Conservation (phyloP, 2,329 filamentous ascomycete genomes). For the Acephala macrosclerotiorum region DNA sequence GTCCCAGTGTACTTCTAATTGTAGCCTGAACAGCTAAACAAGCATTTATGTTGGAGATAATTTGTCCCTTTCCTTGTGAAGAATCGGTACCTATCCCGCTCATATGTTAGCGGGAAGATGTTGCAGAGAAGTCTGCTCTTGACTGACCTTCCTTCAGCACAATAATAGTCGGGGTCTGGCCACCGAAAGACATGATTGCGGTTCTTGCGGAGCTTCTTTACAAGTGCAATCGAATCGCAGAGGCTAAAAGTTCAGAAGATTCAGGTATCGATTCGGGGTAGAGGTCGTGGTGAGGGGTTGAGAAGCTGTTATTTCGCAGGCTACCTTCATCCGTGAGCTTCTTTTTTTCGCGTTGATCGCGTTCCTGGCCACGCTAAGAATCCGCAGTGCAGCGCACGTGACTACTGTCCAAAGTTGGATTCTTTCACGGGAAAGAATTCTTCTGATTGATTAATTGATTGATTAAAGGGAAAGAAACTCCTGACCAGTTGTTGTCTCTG, state of each 20-base stretch:
- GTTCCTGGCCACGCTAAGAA: constrained; percentile 20
- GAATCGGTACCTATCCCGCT: constrained; percentile 82
- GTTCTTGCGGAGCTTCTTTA: constrained; percentile 14
- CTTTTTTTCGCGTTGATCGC: constrained; percentile 28
- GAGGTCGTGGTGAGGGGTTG: constrained; percentile 13
- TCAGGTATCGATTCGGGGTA: not conserved
- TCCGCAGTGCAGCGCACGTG: constrained; percentile 6
- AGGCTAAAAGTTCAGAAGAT: not conserved
- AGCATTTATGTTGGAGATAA: constrained; percentile 98
- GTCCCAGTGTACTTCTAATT: constrained; percentile 93
- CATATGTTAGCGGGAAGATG: constrained; percentile 22
- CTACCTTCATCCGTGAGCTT: constrained; percentile 21
- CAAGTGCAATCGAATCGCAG: constrained; percentile 1
- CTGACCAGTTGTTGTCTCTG: too few species aligned
- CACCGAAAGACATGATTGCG: constrained; percentile 85
- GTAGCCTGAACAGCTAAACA: constrained; percentile 95
- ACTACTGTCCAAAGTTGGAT: too few species aligned
- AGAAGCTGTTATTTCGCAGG: constrained; percentile 18
- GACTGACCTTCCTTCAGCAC: constrained; percentile 93
- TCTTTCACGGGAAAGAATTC: too few species aligned
- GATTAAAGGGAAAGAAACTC: too few species aligned
- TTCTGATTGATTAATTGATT: too few species aligned
- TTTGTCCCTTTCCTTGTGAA: constrained; percentile 95
- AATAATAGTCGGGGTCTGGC: constrained; percentile 96
- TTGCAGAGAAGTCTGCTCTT: constrained; percentile 8